Evolutionary conservation across 192 early-diverging fungal genomes (phyloP).

Genomic region (Fimicolochytrium jonesii): DNA sequence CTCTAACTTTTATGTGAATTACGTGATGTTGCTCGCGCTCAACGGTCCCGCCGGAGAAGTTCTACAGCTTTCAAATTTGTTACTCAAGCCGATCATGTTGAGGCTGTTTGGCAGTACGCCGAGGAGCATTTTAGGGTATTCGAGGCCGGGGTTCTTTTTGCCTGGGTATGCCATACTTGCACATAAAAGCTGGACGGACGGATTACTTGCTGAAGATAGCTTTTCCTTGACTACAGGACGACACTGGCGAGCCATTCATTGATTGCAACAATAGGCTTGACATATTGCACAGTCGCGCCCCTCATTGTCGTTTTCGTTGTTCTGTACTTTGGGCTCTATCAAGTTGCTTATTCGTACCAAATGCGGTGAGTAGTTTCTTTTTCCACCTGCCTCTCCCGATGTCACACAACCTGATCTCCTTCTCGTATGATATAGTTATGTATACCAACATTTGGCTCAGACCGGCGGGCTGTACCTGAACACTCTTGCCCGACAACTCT

Average conservation of each 20-base stretch:
- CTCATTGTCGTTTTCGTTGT: conserved; percentile 70
- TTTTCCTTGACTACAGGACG: too few relatives aligned
- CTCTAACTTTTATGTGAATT: conserved; percentile 81
- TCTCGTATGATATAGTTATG: conserved; percentile 46
- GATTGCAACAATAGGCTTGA: conserved; percentile 55
- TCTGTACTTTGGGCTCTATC: conserved; percentile 68
- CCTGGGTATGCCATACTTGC: conserved; percentile 22
- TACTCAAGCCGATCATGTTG: conserved; percentile 55
- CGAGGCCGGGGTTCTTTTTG: conserved; percentile 36
- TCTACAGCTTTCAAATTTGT: conserved; percentile 61
- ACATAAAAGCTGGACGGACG: too few relatives aligned
- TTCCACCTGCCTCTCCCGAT: background rate
- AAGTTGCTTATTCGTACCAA: conserved; percentile 76
- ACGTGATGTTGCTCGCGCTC: conserved; percentile 71
- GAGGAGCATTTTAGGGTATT: conserved; percentile 53
- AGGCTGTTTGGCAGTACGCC: conserved; percentile 70
- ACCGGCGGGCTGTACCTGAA: conserved; percentile 38
- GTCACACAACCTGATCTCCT: background rate
- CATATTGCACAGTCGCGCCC: conserved; percentile 78
- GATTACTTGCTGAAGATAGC: too few relatives aligned
- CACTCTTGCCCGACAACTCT: conserved; percentile 33
- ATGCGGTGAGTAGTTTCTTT: conserved; percentile 73
- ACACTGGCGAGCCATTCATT: conserved; percentile 34
- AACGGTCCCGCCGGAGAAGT: conserved; percentile 63
- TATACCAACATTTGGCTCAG: conserved; percentile 34